phyloP scores from a whole-genome alignment of 106 monocot species.

The Dioscorea dumetorum region DNA sequence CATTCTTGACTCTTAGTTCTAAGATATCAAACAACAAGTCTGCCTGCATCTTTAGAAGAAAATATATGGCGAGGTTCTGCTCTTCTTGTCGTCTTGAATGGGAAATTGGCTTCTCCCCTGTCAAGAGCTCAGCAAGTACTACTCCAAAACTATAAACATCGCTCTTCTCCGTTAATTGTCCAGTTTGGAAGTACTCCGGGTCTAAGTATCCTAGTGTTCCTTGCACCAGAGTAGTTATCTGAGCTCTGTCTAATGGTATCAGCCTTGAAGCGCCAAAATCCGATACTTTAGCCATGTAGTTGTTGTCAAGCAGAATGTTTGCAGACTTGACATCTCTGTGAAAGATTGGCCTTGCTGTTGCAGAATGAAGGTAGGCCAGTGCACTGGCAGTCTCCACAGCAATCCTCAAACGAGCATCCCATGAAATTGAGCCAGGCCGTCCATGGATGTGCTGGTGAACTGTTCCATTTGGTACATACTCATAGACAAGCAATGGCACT shows the following conservation, averaged over 20 bases:
- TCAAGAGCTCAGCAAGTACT: conserved; percentile 34
- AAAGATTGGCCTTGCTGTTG: conserved; percentile 23
- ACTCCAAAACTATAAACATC: conserved; percentile 47
- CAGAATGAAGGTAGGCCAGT: conserved; percentile 44
- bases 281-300: conserved; percentile 32
- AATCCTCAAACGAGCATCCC: conserved; percentile 22
- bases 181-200: conserved; percentile 23
- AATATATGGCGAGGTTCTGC: conserved; percentile 28
- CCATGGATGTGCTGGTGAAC: conserved; percentile 15
- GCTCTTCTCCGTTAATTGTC: conserved; percentile 17
- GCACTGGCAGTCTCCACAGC: conserved; percentile 35
- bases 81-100: conserved; percentile 6
- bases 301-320: conserved; percentile 37
- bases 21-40: conserved; percentile 8
- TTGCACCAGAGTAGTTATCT: conserved; percentile 22
- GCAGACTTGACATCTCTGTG: conserved; percentile 46
- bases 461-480: conserved; percentile 9
- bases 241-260: conserved; percentile 9
- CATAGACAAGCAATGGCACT: conserved; percentile 6
- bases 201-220: conserved; percentile 25
- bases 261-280: conserved; percentile 35
- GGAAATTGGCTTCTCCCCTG: conserved; percentile 19
- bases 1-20: conserved; percentile 13
- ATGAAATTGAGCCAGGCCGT: background rate
- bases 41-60: conserved; percentile 13